Percentiles rank a stretch among this genome's conserved stretches.
Conservation (phyloP, 2,329 filamentous ascomycete genomes). For the Monilinia polystroma region DNA sequence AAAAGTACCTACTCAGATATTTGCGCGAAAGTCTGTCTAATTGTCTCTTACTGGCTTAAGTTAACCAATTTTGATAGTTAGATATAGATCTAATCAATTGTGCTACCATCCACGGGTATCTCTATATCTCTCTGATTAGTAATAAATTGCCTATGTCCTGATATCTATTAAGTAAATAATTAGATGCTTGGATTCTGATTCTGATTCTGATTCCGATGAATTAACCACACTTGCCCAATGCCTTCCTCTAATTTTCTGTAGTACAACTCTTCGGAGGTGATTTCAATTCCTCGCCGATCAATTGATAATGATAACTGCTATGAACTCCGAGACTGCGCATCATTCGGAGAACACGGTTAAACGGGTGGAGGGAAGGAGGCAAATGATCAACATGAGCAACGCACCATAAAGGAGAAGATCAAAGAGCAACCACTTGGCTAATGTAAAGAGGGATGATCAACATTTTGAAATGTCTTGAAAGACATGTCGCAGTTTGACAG, state of each 20-base stretch:
- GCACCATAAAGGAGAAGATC: background rate
- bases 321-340: background rate
- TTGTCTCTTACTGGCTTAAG: background rate
- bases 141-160: no score
- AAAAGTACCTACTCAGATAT: no score
- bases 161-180: no score
- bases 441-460: constrained; percentile 2
- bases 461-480: background rate
- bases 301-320: background rate
- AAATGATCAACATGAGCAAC: constrained; percentile 7
- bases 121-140: no score
- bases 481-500: background rate
- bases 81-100: no score
- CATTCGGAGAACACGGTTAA: constrained; percentile 13
- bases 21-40: background rate
- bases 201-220: no score
- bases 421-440: background rate
- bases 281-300: background rate
- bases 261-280: background rate
- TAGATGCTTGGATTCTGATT: no score
- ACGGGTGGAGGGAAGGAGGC: background rate
- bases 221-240: background rate
- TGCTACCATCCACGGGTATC: no score
- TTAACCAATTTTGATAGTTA: background rate
- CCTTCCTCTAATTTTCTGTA: no score